Evolutionary conservation across 31 red algal genomes (phyloP).

Genomic region (Endocladia muricata): DNA sequence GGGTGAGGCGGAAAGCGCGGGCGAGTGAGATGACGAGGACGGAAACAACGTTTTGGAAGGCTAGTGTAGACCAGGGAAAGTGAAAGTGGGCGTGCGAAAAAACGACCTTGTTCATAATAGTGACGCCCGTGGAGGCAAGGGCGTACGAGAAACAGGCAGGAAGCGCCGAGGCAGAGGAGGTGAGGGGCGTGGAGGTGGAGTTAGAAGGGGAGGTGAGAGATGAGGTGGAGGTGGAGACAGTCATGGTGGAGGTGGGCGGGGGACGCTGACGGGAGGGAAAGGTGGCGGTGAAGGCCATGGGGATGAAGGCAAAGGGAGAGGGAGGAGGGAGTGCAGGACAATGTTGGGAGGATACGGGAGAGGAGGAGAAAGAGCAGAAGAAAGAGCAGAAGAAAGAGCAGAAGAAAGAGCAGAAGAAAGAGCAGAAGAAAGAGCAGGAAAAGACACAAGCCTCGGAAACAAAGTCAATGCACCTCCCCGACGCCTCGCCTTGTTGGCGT

Average conservation of each 20-base stretch:
- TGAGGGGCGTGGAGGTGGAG: slow-evolving; percentile 69
- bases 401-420: no score
- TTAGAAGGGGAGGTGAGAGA: slow-evolving; percentile 43
- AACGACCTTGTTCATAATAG: slow-evolving; percentile 66
- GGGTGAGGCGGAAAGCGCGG: not conserved
- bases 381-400: no score
- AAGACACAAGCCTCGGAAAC: no score
- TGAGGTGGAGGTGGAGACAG: slow-evolving; percentile 11
- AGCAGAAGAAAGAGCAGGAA: no score
- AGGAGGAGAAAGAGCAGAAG: no score
- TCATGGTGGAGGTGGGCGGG: not conserved
- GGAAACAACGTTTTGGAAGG: slow-evolving; percentile 31
- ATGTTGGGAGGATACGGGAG: no score
- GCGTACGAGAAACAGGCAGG: slow-evolving; percentile 41
- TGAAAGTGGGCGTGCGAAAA: slow-evolving; percentile 50
- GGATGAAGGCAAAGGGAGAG: not conserved
- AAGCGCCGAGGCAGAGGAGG: not conserved
- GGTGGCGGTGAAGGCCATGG: not conserved
- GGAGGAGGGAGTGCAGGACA: no score
- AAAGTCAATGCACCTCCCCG: no score
- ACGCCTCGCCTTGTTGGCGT: no score
- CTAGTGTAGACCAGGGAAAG: slow-evolving; percentile 59
- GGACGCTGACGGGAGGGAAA: not conserved
- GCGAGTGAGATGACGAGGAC: slow-evolving; percentile 19
- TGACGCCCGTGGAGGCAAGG: slow-evolving; percentile 43